These are phyloP conservation scores for Marasmius oreades DNA, from an alignment of 1,284 basidiomycete genomes.

Conservation along the genomic window DNA sequence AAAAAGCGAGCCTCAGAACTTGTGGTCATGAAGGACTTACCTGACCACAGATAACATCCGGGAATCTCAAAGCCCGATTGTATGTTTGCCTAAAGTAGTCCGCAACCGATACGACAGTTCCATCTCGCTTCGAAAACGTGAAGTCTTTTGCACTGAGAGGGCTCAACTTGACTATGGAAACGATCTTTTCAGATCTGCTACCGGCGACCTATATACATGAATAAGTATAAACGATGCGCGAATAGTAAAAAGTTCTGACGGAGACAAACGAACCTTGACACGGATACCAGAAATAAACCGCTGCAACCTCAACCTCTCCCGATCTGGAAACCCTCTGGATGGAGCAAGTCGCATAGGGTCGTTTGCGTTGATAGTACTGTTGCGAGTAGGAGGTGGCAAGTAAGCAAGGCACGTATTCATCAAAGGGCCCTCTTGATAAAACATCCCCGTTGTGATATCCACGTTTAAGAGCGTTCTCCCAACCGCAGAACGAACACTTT, in stretches of 20 bases:
- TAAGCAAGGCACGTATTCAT: not conserved
- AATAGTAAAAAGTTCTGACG: not conserved
- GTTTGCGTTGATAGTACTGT: slow-evolving; percentile 31
- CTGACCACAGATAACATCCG: slow-evolving; percentile 45
- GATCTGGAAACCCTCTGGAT: slow-evolving; percentile 36
- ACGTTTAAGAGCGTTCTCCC: slow-evolving; percentile 70
- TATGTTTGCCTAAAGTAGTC: slow-evolving; percentile 42
- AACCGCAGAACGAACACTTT: slow-evolving; percentile 70
- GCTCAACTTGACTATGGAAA: slow-evolving; percentile 42
- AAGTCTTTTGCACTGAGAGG: slow-evolving; percentile 30
- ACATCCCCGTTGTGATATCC: slow-evolving; percentile 72
- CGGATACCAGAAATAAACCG: slow-evolving; percentile 42
- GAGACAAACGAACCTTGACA: slow-evolving; percentile 21
- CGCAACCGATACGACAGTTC: slow-evolving; percentile 39
- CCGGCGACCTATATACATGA: not conserved
- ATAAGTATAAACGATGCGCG: not conserved
- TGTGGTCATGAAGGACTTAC: slow-evolving; percentile 24
- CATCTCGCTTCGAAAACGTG: slow-evolving; percentile 39
- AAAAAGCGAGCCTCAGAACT: not conserved
- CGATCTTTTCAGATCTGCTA: slow-evolving; percentile 16
- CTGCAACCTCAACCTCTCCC: slow-evolving; percentile 43
- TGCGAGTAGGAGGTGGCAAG: slow-evolving; percentile 9
- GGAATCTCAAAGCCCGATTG: slow-evolving; percentile 37
- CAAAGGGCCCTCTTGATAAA: slow-evolving; percentile 53
- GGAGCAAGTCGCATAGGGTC: slow-evolving; percentile 33